These are phyloP conservation scores for Zymoseptoria crescenta DNA, from an alignment of 2,329 filamentous ascomycete species.

Conservation along the genomic window DNA sequence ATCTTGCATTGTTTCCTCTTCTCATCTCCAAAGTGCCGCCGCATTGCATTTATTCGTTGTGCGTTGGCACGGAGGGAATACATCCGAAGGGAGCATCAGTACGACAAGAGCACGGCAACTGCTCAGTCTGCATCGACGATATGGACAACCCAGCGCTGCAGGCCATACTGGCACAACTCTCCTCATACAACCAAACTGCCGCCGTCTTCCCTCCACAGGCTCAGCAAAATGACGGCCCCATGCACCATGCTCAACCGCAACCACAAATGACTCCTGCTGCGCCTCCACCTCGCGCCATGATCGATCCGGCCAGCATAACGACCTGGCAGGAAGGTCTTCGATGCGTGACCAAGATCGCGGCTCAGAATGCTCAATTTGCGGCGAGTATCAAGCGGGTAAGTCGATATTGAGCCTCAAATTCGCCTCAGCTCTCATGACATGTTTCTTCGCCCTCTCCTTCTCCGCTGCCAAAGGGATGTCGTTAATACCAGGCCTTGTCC, in stretches of 20 bases:
- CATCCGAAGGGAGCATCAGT: neutral
- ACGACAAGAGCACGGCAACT: neutral
- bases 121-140: neutral
- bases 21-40: neutral
- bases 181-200: neutral
- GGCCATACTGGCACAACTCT: neutral
- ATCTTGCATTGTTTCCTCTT: neutral
- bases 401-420: neutral
- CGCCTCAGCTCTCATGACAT: neutral
- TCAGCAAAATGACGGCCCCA: neutral
- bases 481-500: slow-evolving; percentile 16
- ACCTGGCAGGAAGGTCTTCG: slow-evolving; percentile 42
- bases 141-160: neutral
- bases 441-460: neutral
- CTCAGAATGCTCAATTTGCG: slow-evolving; percentile 37
- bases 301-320: slow-evolving; percentile 42
- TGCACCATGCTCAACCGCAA: neutral
- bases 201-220: neutral
- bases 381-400: slow-evolving; percentile 34
- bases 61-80: neutral
- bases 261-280: slow-evolving; percentile 18
- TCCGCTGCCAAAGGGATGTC: slow-evolving; percentile 4
- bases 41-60: neutral
- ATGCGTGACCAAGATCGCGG: slow-evolving; percentile 40
- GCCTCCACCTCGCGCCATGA: slow-evolving; percentile 21